Percentiles rank a stretch among this genome's conserved stretches.
phyloP scores from a whole-genome alignment of 352 stramenopile species.

The Pythium monospermum region DNA sequence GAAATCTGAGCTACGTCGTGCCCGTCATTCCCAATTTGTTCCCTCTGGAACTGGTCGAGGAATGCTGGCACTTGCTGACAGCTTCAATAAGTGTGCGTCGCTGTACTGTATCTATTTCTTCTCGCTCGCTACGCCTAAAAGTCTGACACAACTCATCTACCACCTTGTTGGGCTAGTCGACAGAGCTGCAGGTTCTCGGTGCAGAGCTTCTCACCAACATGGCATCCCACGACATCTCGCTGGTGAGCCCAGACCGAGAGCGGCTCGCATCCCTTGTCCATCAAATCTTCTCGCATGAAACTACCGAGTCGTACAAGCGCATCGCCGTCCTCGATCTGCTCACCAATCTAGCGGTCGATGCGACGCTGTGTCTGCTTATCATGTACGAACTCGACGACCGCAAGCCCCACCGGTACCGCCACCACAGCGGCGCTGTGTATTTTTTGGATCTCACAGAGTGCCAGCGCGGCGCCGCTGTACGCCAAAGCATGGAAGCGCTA shows the following conservation, averaged over 20 bases:
- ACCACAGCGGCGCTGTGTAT: slow-evolving; percentile 56
- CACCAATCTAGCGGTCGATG: slow-evolving; percentile 51
- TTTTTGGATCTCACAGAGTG: slow-evolving; percentile 47
- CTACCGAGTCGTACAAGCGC: slow-evolving; percentile 15
- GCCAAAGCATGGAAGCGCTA: slow-evolving; percentile 56
- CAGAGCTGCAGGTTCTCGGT: slow-evolving; percentile 6
- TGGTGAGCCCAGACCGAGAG: slow-evolving; percentile 20
- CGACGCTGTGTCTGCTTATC: slow-evolving; percentile 41
- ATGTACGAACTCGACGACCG: slow-evolving; percentile 67
- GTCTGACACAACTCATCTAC: not conserved
- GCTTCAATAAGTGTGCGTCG: slow-evolving; percentile 2
- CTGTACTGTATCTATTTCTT: not conserved
- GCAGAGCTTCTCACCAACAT: slow-evolving; percentile 21
- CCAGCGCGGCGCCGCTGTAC: slow-evolving; percentile 30
- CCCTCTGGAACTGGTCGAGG: slow-evolving; percentile 12
- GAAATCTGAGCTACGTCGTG: slow-evolving; percentile 49
- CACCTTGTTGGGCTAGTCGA: not conserved
- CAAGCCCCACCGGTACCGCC: slow-evolving; percentile 30
- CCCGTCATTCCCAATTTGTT: slow-evolving; percentile 4
- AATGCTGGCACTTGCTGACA: slow-evolving; percentile 13
- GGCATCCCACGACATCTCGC: slow-evolving; percentile 7
- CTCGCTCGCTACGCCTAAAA: not conserved
- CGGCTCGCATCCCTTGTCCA: slow-evolving; percentile 28
- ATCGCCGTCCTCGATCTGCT: slow-evolving; percentile 53
- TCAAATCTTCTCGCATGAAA: slow-evolving; percentile 25